Base-by-base conservation (phyloP, 2,329 filamentous ascomycete genomes). In the Chaetomium sp. region DNA sequence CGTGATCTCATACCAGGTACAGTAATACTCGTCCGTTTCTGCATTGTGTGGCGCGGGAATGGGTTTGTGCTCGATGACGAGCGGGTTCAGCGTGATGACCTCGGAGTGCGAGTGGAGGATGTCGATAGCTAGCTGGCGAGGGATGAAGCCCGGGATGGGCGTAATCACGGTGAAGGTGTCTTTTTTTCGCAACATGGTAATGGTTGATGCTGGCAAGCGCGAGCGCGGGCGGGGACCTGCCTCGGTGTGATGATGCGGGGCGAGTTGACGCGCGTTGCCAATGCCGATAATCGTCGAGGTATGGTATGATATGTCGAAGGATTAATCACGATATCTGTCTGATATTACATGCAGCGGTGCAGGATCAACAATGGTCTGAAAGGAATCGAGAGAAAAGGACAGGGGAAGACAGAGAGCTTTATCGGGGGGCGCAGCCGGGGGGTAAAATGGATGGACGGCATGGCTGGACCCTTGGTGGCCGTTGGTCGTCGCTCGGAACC, bases 1-100 rank as follows among this genome's bases (percentile, higher is more conserved):
- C 64, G 79, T 83, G 72, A 91, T 90, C 75, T 90, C 87, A 75
- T 91, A 91, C 88, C 88, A 91, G 33, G 88, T 89, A 67, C 86
- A 86, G 76, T 89, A 91, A 77, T 83, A 91, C 75, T 91, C 88
- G 76, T 91, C 88, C 69, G 86, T 79, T 63, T 86, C 83, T 68
- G 88, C 87, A 76, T 88, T 82, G 77, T 87, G 87, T 31, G 88
- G 88, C 1, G 88, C 87, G 60, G 86, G 80, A 74, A 90, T 88
- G 65, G 86, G 78, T 68, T 85, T 85, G 78, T 88, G 83, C 45
- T 79, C 79, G 65, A 89, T 82, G 31, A 91, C 88, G 57, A 91
- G 84, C 4, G 88, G 88, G 71, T 90, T 90, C 66, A 91, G 78
- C 38, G 85, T 87, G 78, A 90, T 90, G 75, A 90, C 85, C 73